Evolutionary conservation across 1,284 basidiomycete species (phyloP), one percentile per base, ranked within the genome.

Genomic region (Sporisorium scitamineum): DNA sequence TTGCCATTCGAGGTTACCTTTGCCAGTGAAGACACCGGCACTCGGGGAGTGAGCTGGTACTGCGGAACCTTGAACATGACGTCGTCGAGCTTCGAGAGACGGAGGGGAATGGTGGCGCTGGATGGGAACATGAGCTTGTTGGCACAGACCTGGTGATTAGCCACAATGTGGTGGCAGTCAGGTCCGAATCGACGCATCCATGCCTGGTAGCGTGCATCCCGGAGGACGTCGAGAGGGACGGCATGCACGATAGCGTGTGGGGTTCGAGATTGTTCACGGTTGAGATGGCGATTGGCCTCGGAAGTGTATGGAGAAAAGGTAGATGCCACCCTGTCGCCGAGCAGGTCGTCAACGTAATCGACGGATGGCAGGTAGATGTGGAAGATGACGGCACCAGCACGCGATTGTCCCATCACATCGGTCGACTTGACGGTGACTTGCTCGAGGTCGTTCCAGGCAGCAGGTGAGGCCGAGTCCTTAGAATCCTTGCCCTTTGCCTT

Each of bases 101-200:
- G 89, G 20, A 94, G 87, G 58, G 92, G 91, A 66, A 90, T 90
- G 78, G 90, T 90, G 2, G 92, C 91, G 10, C 91, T 89, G 24
- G 90, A 91, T 0, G 90, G 91, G 81, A 93, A 95, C 16, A 91
- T 90, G 26, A 93, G 87, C 5, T 89, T 90, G 85, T 96, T 90
- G 5, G 90, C 86, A 44, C 87, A 87, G 60, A 91, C 87, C 67
- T 89, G 87, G 34, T 88, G 87, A 39, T 92, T 91, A 18, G 92
- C 88, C 47, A 73, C 41, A 62, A 85, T 53, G 61, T 73, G 56
- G 80, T 92, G 87, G n/a, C 89, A 88, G 29, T 87, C 85, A 3
- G 88, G 81, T 1, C 88, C 89, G 78, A 93, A 93, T 0, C 87
- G 87, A 26, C 87, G 85, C 89, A 94, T 91, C 88, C 95, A 95